These are phyloP conservation scores for Aleurites moluccanus DNA, from an alignment of 441 rosid species.

Conservation along the genomic window DNA sequence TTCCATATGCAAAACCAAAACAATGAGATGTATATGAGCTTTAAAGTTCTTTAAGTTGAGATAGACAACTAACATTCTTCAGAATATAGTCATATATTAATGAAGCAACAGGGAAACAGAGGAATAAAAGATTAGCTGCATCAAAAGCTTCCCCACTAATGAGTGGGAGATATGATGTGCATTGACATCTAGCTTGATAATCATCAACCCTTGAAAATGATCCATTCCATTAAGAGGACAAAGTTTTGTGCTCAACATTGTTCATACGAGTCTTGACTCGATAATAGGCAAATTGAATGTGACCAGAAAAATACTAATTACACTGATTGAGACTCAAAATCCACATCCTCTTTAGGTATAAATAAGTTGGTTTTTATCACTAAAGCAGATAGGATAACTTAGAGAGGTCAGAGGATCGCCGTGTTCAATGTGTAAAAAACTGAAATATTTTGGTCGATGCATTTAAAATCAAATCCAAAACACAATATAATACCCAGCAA, in stretches of 20 bases:
- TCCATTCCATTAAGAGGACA: not conserved
- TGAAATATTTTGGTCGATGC: not conserved
- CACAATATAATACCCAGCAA: not conserved
- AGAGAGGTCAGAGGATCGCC: not conserved
- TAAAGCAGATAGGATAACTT: not conserved
- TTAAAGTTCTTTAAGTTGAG: not conserved
- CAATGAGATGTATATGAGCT: not conserved
- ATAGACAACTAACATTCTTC: not conserved
- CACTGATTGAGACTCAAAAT: not conserved
- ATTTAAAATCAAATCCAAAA: constrained; percentile 1
- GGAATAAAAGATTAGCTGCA: not conserved
- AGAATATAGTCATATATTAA: not conserved
- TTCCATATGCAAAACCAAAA: not conserved
- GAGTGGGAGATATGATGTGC: not conserved
- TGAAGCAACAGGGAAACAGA: not conserved
- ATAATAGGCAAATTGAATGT: not conserved
- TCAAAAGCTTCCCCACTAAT: not conserved
- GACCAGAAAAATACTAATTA: not conserved
- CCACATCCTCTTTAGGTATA: no score
- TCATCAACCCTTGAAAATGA: not conserved
- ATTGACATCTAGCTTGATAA: not conserved
- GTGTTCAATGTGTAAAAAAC: no score
- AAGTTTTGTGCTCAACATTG: not conserved
- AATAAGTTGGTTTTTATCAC: no score
- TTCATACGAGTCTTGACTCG: not conserved